A percentile compares a stretch with the other conserved stretches of the same genome.
These are phyloP conservation scores for Trichoderma atrobrunneum DNA, from an alignment of 2,329 filamentous ascomycete species.

Conservation along the genomic window DNA sequence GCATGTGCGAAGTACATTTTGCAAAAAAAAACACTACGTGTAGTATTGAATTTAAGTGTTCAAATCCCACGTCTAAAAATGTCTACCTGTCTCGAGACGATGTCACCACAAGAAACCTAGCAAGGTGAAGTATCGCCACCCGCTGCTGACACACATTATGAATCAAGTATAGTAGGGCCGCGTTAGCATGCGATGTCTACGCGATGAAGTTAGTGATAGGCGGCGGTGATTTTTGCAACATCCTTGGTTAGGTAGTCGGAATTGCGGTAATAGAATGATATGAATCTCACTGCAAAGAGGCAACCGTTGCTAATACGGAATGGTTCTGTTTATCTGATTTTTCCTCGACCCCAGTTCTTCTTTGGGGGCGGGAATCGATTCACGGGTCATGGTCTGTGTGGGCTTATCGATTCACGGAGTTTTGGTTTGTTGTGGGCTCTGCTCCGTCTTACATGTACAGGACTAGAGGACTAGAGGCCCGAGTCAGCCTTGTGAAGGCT, in stretches of 20 bases:
- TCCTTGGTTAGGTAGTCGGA: not conserved
- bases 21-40: not conserved
- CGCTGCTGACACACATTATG: not conserved
- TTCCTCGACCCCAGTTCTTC: not conserved
- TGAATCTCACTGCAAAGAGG: not conserved
- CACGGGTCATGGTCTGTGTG: not conserved
- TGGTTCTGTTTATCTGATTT: not conserved
- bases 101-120: slow-evolving; percentile 13
- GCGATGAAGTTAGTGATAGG: too few species aligned
- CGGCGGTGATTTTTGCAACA: too few species aligned
- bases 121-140: not conserved
- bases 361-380: not conserved
- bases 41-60: not conserved
- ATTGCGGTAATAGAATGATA: not conserved
- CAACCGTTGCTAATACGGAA: not conserved
- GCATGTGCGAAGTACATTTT: not conserved
- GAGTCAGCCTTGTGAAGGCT: slow-evolving; percentile 10
- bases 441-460: not conserved
- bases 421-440: not conserved
- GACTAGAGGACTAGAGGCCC: not conserved
- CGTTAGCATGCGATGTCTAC: not conserved
- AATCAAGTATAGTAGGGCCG: not conserved
- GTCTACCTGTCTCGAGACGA: not conserved
- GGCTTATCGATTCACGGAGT: not conserved
- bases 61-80: not conserved